phyloP scores from a whole-genome alignment of 2,329 filamentous ascomycete species.

The Aureobasidium zeae region DNA sequence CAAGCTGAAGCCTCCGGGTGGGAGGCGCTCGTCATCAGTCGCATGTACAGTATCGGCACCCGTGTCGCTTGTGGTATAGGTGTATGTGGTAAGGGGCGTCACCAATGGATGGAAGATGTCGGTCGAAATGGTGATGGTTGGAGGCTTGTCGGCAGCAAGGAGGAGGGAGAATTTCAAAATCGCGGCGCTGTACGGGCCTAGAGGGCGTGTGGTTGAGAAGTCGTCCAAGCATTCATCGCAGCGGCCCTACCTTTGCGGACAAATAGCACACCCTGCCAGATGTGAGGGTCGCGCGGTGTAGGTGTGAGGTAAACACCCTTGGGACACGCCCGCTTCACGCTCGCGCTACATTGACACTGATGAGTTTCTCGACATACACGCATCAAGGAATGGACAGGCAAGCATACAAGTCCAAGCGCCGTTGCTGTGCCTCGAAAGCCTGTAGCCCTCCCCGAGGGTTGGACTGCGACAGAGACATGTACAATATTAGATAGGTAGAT shows the following conservation, averaged over 20 bases:
- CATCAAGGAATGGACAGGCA: slow-evolving; percentile 1
- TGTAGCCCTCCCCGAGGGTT: slow-evolving; percentile 7
- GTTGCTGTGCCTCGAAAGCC: slow-evolving; percentile 16
- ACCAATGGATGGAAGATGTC: slow-evolving; percentile 94
- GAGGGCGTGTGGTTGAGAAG: slow-evolving; percentile 13
- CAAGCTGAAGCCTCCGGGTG: slow-evolving; percentile 82
- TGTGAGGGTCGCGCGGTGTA: slow-evolving; percentile 66
- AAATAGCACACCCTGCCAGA: slow-evolving; percentile 90
- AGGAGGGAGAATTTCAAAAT: slow-evolving; percentile 84
- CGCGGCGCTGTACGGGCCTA: slow-evolving; percentile 81
- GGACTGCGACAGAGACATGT: slow-evolving; percentile 9
- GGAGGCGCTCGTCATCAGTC: slow-evolving; percentile 70
- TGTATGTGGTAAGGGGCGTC: slow-evolving; percentile 88
- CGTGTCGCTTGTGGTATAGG: slow-evolving; percentile 72
- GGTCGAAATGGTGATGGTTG: slow-evolving; percentile 77
- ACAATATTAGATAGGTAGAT: not conserved
- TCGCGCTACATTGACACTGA: slow-evolving; percentile 10
- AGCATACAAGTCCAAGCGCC: slow-evolving; percentile 17
- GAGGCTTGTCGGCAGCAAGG: slow-evolving; percentile 72
- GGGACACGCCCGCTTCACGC: slow-evolving; percentile 54
- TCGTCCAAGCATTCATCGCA: slow-evolving; percentile 7
- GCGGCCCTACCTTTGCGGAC: slow-evolving; percentile 63
- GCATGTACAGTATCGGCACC: slow-evolving; percentile 71
- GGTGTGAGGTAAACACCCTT: slow-evolving; percentile 81
- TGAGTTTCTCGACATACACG: slow-evolving; percentile 7